Conservation (phyloP, 345 rosid genomes). For the Rhodamnia argentea region DNA sequence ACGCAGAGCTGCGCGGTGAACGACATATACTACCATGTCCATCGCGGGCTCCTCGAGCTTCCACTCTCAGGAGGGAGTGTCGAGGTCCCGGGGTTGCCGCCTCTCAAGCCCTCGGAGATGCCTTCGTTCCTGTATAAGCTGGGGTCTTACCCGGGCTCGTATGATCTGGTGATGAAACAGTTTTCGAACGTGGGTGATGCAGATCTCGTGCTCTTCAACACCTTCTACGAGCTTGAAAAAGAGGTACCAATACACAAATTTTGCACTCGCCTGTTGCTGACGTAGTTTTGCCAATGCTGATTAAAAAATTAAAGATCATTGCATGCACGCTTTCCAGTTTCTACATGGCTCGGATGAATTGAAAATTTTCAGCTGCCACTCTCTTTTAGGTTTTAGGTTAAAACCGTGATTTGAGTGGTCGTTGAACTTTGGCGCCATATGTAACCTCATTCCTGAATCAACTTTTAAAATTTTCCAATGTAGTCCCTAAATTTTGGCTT, state of each 20-base stretch:
- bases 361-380: no score
- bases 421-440: neutral
- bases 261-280: neutral
- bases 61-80: constrained; percentile 3
- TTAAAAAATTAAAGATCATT: no score
- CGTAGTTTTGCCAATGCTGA: neutral
- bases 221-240: constrained; percentile 19
- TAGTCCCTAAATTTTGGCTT: no score
- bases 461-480: no score
- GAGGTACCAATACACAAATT: constrained; percentile 4
- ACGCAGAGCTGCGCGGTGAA: constrained; percentile 27
- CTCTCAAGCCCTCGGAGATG: constrained; percentile 8
- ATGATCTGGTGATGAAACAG: constrained; percentile 8
- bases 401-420: neutral
- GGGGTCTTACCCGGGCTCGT: constrained; percentile 13
- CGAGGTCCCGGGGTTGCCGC: constrained; percentile 24
- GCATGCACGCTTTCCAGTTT: neutral
- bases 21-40: constrained; percentile 12
- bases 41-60: constrained; percentile 8
- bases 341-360: neutral
- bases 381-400: no score
- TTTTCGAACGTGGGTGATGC: constrained; percentile 17
- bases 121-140: constrained; percentile 16
- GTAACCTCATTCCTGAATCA: no score
- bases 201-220: constrained; percentile 20